Base-by-base conservation (phyloP, 805 yeast species). In the Hanseniaspora pseudoguilliermondii region DNA sequence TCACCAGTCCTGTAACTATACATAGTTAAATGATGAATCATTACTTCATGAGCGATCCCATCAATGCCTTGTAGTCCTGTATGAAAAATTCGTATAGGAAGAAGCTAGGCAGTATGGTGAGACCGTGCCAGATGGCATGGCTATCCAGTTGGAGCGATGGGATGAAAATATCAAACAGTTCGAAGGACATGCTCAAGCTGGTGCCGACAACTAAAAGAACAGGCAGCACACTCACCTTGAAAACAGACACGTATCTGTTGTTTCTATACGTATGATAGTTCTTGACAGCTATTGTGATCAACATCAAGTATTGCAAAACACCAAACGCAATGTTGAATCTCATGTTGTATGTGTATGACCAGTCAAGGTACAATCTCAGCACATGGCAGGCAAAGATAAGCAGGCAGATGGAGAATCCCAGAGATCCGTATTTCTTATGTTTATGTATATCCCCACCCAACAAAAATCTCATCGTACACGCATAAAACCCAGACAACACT, bases 301-400 rank as follows among this genome's bases (percentile, higher is more conserved):
- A 59, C 23, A 73, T 64, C 2, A 76, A 59, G 66, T 89, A 85
- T 63, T 91, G 97, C 5, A 83, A 59, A 3, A 89, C 57, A 0
- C 97, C 98, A 52, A 88, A 77, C 0, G 76, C 67, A 1, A 93
- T 82, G 63, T 93, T 91, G 29, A 93, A 95, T 60, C 79, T 76
- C 97, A 93, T 91, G 70, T 91, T 91, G 67, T 93, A 93, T 1
- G 95, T 83, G 69, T 91, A 91, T 57, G 88, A 84, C 91, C 96
- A 91, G 61, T 83, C 84, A 11, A 77, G 66, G 47, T 76, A 71
- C 36, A 93, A 71, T 58, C 91, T 75, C 36, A 77, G 65, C 13
- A 93, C 72, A 67, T 91, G 98, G 16, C 73, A 70, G 1, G 73
- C 23, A 60, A 86, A 88, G 32, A 84, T 76, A 0, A 71, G 57